Evolutionary conservation across 2,329 filamentous ascomycete genomes (phyloP).

Genomic region (Penicillium concentricum): DNA sequence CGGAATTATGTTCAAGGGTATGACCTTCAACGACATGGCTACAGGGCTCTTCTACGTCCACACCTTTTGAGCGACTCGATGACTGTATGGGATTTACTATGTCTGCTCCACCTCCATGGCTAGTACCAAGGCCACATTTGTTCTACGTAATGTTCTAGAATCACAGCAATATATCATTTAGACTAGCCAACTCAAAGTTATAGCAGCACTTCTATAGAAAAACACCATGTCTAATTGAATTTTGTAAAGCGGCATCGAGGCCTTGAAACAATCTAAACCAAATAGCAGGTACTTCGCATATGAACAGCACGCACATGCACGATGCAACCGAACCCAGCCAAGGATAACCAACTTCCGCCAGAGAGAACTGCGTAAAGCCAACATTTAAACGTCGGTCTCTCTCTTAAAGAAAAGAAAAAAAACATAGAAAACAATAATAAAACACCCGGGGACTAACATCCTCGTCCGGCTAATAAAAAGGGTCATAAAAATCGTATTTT

Average conservation of each 20-base stretch:
- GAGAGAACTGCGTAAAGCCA: not conserved
- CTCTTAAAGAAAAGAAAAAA: not conserved
- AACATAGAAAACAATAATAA: constrained; percentile 4
- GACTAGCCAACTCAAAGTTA: not conserved
- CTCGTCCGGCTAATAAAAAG: constrained; percentile 11
- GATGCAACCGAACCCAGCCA: not conserved
- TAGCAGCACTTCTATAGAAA: not conserved
- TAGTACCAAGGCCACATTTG: not conserved
- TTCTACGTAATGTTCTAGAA: not conserved
- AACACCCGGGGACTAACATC: constrained; percentile 13
- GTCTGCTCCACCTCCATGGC: too few species aligned
- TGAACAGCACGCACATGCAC: not conserved
- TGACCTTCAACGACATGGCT: too few species aligned
- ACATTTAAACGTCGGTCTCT: not conserved
- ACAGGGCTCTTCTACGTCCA: too few species aligned
- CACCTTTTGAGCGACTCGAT: not conserved
- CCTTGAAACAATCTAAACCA: not conserved
- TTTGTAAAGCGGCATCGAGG: not conserved
- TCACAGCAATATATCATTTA: not conserved
- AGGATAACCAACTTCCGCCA: constrained; percentile 1
- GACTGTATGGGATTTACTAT: too few species aligned
- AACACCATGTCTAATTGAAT: not conserved
- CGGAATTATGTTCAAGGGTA: not conserved
- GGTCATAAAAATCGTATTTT: constrained; percentile 27
- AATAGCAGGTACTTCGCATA: not conserved